Base-by-base conservation (phyloP, 2,329 filamentous ascomycete species). In the Cordyceps fumosorosea region DNA sequence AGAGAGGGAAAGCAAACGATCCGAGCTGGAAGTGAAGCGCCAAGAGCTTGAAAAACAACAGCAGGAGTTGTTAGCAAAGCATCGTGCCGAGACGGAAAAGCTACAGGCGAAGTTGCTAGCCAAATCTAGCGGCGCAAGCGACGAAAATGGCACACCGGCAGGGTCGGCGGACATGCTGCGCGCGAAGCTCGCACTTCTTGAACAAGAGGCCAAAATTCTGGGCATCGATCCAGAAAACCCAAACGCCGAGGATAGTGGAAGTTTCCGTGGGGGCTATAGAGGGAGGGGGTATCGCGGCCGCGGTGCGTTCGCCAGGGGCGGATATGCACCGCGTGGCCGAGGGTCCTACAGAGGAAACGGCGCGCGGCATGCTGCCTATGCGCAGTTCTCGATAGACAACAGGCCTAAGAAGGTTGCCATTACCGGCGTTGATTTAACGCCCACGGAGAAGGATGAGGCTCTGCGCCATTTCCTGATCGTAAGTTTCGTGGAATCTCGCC, bases 381-480 rank as follows among this genome's bases (percentile, higher is more conserved):
- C 81, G 4, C 80, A 81, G 37, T 89, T 87, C 66, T 87, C 88
- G 20, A 79, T 95, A 24, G 90, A 95, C 69, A 92, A 93, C 71
- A 81, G 90, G 51, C 87, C 90, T 0, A 89, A 84, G 71, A 86
- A 81, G 64, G 77, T 95, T 11, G 81, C 83, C 6, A 75, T 93
- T 26, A 79, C 80, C 8, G 88, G 85, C 3, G 81, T 85, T 12
- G 85, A 86, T 73, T 86, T 88, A 69, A 85, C 86, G 3, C 79
- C 79, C 16, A 70, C 82, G 1, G 81, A 82, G 34, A 84, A 84
- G 68, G 87, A 92, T 66, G 89, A 92, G 73, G 80, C 81, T 32
- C 76, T 93, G 50, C 80, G 89, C 64, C 87, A 90, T 68, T 88
- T 89, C 72, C 81, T 93, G 24, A 78, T 91, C 65, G 86, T 89